Conservation (phyloP, 768 basidiomycete species). For the Psilocybe cubensis region DNA sequence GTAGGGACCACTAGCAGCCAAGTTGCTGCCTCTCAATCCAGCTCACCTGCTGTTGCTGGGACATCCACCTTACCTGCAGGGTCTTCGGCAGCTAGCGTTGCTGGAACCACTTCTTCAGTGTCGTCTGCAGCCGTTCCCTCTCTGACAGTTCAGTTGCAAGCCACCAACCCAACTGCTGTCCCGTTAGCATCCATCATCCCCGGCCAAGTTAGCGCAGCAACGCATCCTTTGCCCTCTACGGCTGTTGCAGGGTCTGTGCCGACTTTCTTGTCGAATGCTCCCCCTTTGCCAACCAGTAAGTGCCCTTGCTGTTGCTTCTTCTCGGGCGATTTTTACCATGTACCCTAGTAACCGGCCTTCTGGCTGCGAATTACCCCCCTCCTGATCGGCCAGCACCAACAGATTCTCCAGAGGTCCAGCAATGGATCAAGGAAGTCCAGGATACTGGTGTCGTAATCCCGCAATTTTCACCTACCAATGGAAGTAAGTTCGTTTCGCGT, state of each 20-base stretch:
- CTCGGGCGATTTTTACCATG: background rate
- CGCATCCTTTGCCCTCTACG: slow-evolving; percentile 49
- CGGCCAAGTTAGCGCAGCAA: slow-evolving; percentile 42
- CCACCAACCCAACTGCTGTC: slow-evolving; percentile 64
- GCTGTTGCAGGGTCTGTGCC: slow-evolving; percentile 54
- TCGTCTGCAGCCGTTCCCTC: background rate
- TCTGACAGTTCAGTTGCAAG: slow-evolving; percentile 10
- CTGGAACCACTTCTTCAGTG: slow-evolving; percentile 7
- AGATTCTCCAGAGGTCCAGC: slow-evolving; percentile 64
- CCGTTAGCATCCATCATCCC: slow-evolving; percentile 55
- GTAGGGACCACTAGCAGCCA: background rate
- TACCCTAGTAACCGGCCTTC: slow-evolving; percentile 35
- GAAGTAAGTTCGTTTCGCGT: slow-evolving; percentile 32
- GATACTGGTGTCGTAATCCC: slow-evolving; percentile 58
- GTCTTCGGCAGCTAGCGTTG: background rate
- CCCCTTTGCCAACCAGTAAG: slow-evolving; percentile 56
- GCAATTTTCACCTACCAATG: slow-evolving; percentile 43
- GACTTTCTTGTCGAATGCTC: slow-evolving; percentile 56
- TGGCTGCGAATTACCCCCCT: slow-evolving; percentile 64
- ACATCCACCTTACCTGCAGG: background rate
- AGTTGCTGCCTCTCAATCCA: background rate
- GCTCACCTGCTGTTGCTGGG: background rate
- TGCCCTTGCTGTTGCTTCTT: background rate
- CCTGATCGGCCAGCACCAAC: slow-evolving; percentile 63
- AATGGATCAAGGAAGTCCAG: slow-evolving; percentile 73